Base-by-base conservation (phyloP, 805 yeast species). In the Candida patagonica region DNA sequence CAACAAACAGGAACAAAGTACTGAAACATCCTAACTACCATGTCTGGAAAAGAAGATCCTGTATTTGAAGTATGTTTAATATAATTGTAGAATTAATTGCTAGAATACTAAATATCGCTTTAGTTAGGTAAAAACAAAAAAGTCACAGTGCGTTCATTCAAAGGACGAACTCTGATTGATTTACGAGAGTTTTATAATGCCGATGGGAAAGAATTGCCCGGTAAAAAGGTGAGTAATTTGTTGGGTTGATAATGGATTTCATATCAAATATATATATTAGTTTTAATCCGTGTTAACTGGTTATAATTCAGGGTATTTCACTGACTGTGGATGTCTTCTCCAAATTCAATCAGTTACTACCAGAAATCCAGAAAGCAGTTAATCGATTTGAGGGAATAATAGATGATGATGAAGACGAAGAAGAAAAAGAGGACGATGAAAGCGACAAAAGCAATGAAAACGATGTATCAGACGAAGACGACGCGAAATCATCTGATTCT, bases 111-210 rank as follows among this genome's bases (percentile, higher is more conserved):
- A 17, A 13, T 8, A 7, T 20, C 22, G 35, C 21, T 16, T 8
- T 60, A 73, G 63, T 60, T 75, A 37, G 77, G 78, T 3, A 68
- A 67, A 49, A 77, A 69, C 52, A 86, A 85, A 55, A 73, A 76
- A 41, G 80, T 84, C 24, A 74, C 84, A 0, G 86, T 89, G 13
- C 70, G 86, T 42, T 73, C 71, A 48, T 88, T 76, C 66, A 78
- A 81, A 41, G 77, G 78, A 38, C 63, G 65, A 41, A 73, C 72
- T 25, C 62, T 87, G 48, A 75, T 89, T 10, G 95, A 88, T 52
- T 82, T 88, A 39, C 71, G 97, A 43, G 96, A 88, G 56, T 86
- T 67, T 62, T 88, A 85, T 58, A 30, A 39, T 21, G 35, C 40
- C 44, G 74, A 76, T 37, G 80, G 80, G 5, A 79, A 76, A 44